Evolutionary conservation across 306 rosid genomes (phyloP), one percentile per base, ranked within the genome.

Genomic region (Castanopsis chinensis): DNA sequence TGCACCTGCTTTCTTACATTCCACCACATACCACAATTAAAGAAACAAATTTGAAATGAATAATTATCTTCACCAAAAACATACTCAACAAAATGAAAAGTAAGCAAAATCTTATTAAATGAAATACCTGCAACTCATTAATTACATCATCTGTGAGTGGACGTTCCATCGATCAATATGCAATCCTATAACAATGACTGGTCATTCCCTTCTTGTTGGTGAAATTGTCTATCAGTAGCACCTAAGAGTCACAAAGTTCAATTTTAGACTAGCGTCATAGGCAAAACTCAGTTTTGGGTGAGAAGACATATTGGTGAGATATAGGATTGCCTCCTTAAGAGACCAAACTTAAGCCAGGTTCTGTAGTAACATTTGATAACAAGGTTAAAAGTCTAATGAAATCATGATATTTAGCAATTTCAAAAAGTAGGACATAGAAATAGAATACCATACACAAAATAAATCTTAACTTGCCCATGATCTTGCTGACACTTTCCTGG

Each of bases 131-230:
- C 63, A 88, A 75, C 75, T 90, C 83, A 28, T 96, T 96, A 73
- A 96, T 93, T 89, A 93, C 99, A 11, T 91, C 98, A 35, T 96
- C 99, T 0, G 97, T 96, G 45, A 96, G 98, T 28, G 99, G 77
- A 28, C 94, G 98, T 83, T 95, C 99, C 96, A 95, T 67, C 7
- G 7, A 33, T 4, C 51, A 51, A 33, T 67, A 67, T 25, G 96
- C 87, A 53, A 95, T 95, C 86, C 98, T 90, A 83, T 95, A 95
- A 83, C 98, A 95, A 73, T 93, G 98, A 81, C 98, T 91, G 74
- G 97, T 95, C 92, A 89, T 85, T 84, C 97, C 99, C 83, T 93
- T 90, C 89, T 93, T 89, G 90, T 93, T 95, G 77, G 99, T 95
- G 90, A 93, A 95, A 78, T 90, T 90, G 94, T 95, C 98, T 72